Evolutionary conservation across 1,139 yeast species (phyloP), one percentile per base, ranked within the genome.

Genomic region (Pichia sp.): DNA sequence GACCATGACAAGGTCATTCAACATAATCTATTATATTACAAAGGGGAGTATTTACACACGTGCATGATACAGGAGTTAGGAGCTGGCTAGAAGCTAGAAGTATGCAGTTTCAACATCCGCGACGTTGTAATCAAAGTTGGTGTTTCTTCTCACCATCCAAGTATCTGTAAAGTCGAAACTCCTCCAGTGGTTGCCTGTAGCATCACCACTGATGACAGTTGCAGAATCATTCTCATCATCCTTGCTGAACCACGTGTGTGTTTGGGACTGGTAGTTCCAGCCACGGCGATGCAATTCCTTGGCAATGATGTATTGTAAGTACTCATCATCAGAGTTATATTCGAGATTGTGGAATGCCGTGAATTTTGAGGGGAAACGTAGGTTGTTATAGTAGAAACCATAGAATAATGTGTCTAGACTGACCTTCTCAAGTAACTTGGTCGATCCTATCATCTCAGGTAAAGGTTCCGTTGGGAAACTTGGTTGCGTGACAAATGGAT

Each of bases 401-500:
- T 85, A 93, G 51, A 91, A 88, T 48, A 91, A 63, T 2, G 98
- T 88, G 55, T 88, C 96, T 30, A 80, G 68, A 51, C 86, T 95
- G 56, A 88, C 74, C 51, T 82, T 85, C 24, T 72, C 66, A 64
- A 86, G 71, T 28, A 85, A 62, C 41, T 62, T 62, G 25, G 61
- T 64, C 51, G 70, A 60, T 40, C 69, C 72, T 18, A 52, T 40
- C 46, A 72, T 60, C 51, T 72, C 78, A 50, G 68, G 72, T 67
- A 74, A 63, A 30, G 96, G 95, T 48, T 86, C 96, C 55, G 80
- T 91, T 4, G 99, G 98, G 61, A 87, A 91, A 59, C 81, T 86
- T 17, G 85, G 74, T 32, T 93, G 85, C 5, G 95, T 85, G 13
- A 96, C 95, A 55, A 83, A 94, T 34, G 94, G 94, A 47, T 77